These are phyloP conservation scores for Diaporthe citrichinensis DNA, from an alignment of 2,329 filamentous ascomycete genomes.

Conservation along the genomic window DNA sequence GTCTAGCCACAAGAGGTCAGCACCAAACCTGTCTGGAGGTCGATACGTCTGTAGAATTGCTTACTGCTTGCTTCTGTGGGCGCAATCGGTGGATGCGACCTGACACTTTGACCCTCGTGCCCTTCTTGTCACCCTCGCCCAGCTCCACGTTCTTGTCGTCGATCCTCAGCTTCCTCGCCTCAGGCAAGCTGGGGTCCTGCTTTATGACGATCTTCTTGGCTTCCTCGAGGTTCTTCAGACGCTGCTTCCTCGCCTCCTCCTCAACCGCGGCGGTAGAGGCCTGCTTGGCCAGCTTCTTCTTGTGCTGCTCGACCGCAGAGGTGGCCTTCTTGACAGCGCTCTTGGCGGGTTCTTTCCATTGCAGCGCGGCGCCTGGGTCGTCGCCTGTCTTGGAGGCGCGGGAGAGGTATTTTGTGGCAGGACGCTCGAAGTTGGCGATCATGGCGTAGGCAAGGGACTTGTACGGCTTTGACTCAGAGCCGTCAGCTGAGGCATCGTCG, in stretches of 20 bases:
- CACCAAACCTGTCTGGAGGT: neutral
- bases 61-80: conserved; percentile 83
- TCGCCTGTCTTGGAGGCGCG: conserved; percentile 78
- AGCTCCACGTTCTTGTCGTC: conserved; percentile 76
- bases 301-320: conserved; percentile 80
- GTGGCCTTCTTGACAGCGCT: conserved; percentile 88
- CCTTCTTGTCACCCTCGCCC: conserved; percentile 71
- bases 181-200: conserved; percentile 82
- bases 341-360: conserved; percentile 88
- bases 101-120: conserved; percentile 82
- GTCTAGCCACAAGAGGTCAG: conserved; percentile 37
- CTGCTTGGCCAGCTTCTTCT: conserved; percentile 88
- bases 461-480: conserved; percentile 81
- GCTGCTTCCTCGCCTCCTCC: conserved; percentile 79
- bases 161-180: conserved; percentile 82
- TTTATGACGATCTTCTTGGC: conserved; percentile 81
- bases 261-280: conserved; percentile 79
- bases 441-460: conserved; percentile 86
- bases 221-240: conserved; percentile 80
- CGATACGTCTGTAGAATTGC: neutral
- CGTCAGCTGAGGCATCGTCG: conserved; percentile 77
- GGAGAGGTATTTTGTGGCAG: conserved; percentile 74
- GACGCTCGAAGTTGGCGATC: conserved; percentile 74
- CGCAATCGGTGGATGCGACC: conserved; percentile 88
- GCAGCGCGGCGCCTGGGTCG: conserved; percentile 73